Conservation (phyloP, 108 stramenopile species). For the Conticribra guillardii region DNA sequence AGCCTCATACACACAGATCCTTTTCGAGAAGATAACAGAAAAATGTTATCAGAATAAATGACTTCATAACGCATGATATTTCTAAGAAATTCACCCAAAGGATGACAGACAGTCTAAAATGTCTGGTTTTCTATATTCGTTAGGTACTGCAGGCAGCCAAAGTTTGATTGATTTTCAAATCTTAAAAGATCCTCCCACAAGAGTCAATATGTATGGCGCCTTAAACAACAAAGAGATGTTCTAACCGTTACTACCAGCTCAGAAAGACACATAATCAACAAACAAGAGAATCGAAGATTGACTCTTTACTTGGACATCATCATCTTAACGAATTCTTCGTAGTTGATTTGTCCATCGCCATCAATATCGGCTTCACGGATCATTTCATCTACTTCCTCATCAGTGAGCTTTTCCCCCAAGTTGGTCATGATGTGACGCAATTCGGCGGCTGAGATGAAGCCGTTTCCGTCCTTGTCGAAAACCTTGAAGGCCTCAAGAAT, state of each 20-base stretch:
- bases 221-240: neutral
- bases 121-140: neutral
- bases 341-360: conserved; percentile 99
- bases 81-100: neutral
- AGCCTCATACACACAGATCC: too few species aligned
- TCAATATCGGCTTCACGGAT: conserved; percentile 99
- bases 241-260: neutral
- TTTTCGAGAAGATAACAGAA: too few species aligned
- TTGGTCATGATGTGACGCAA: conserved; percentile 99
- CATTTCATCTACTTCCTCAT: conserved; percentile 99
- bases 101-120: neutral
- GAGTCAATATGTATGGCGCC: too few species aligned
- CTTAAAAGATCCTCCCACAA: too few species aligned
- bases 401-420: conserved; percentile 99
- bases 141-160: neutral
- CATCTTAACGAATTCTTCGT: conserved; percentile 99
- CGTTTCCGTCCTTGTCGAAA: conserved; percentile 99
- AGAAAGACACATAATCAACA: neutral
- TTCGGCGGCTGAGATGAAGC: conserved; percentile 99
- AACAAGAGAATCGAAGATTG: neutral
- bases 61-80: too few species aligned
- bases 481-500: conserved; percentile 99
- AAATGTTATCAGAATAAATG: too few species aligned
- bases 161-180: too few species aligned
- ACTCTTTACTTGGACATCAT: conserved; percentile 98